phyloP scores from a whole-genome alignment of 2,329 filamentous ascomycete species.

The Neofusicoccum parvum region DNA sequence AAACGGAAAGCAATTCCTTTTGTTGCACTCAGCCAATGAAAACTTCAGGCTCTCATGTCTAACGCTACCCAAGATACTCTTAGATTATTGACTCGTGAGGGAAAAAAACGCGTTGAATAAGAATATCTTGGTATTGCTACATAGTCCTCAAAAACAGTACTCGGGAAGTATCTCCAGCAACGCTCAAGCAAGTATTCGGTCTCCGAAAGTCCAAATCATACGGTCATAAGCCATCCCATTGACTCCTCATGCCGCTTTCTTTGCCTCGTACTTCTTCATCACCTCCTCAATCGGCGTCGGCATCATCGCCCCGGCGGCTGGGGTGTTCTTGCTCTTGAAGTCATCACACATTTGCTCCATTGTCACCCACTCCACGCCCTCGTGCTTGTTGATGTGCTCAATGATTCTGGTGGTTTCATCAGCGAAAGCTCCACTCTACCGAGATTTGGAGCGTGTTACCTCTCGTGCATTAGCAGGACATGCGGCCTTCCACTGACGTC shows the following conservation, averaged over 20 bases:
- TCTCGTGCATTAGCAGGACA: slow-evolving; percentile 72
- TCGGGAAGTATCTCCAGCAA: neutral
- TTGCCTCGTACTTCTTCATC: slow-evolving; percentile 46
- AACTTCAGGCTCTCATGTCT: no score
- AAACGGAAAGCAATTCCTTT: no score
- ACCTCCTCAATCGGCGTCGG: slow-evolving; percentile 59
- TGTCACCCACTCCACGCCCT: slow-evolving; percentile 67
- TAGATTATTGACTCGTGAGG: no score
- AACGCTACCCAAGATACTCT: no score
- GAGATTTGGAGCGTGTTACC: slow-evolving; percentile 41
- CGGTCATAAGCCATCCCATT: neutral
- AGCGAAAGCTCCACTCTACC: neutral
- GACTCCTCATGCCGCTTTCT: slow-evolving; percentile 25
- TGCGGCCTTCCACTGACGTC: slow-evolving; percentile 68
- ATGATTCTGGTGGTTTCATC: slow-evolving; percentile 53
- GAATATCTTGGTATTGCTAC: neutral
- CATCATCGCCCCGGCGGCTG: slow-evolving; percentile 62
- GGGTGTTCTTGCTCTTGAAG: slow-evolving; percentile 67
- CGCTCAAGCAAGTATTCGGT: no score
- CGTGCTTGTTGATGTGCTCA: slow-evolving; percentile 67
- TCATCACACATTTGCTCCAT: slow-evolving; percentile 74
- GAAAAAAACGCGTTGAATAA: no score
- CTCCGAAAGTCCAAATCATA: no score
- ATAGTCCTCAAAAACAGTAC: neutral
- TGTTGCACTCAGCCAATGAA: no score